Conservation (phyloP, 1,139 yeast genomes). For the Blastobotrys proliferans region DNA sequence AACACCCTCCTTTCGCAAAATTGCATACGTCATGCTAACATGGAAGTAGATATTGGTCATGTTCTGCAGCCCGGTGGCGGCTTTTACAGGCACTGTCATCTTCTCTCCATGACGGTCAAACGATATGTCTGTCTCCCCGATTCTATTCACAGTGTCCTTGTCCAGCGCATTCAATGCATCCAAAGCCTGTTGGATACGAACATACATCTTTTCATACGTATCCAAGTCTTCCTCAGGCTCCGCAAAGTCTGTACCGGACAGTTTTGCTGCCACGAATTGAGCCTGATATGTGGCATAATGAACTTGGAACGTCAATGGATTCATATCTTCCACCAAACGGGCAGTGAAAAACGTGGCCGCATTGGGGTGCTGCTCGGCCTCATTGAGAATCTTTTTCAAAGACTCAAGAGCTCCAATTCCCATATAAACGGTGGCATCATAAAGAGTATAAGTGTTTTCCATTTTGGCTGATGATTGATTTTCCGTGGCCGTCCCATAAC, state of each 20-base stretch:
- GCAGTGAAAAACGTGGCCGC: conserved; percentile 3
- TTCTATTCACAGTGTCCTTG: conserved; percentile 4
- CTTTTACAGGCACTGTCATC: background rate
- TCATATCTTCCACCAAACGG: conserved; percentile 8
- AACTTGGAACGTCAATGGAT: conserved; percentile 11
- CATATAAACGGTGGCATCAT: conserved; percentile 1
- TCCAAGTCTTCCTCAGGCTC: conserved; percentile 7
- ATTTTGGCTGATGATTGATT: too few species aligned
- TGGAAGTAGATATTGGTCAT: conserved; percentile 6
- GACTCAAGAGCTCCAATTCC: background rate
- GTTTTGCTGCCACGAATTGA: conserved; percentile 4
- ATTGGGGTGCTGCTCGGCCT: conserved; percentile 5
- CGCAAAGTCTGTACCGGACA: conserved; percentile 6
- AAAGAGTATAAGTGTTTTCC: conserved; percentile 3
- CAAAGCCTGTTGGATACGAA: conserved; percentile 8
- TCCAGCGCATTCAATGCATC: conserved; percentile 3
- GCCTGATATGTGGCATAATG: conserved; percentile 8
- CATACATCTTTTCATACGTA: conserved; percentile 6
- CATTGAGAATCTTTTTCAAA: background rate
- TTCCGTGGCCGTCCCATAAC: too few species aligned
- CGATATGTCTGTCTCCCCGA: background rate
- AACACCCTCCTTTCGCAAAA: conserved; percentile 6
- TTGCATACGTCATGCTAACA: conserved; percentile 1
- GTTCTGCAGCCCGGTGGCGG: background rate
- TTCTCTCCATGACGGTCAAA: background rate